phyloP scores from a whole-genome alignment of 371 early-diverging fungal species.

The Coemansia sp. region DNA sequence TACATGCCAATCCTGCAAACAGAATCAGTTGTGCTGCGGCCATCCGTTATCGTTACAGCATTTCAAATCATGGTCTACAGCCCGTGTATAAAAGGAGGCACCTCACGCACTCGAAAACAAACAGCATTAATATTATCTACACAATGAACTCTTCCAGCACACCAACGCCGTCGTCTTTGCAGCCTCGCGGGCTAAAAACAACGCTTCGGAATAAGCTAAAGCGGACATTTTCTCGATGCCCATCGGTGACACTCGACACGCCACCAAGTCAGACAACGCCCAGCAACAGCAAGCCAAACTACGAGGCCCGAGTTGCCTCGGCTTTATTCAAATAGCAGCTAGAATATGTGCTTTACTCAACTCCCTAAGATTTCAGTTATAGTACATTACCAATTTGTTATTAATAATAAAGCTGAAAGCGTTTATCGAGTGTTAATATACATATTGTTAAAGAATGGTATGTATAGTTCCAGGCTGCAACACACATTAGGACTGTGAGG shows the following conservation, averaged over 20 bases:
- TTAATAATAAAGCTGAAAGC: too few species aligned
- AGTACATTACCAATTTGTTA: too few species aligned
- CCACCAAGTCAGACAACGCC: not conserved
- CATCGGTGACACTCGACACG: constrained; percentile 11
- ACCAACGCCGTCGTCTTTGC: not conserved
- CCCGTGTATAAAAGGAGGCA: too few species aligned
- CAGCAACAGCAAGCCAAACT: constrained; percentile 4
- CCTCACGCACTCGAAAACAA: not conserved
- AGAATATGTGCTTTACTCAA: too few species aligned
- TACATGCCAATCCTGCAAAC: not conserved
- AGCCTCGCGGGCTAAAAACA: not conserved
- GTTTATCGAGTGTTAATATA: too few species aligned
- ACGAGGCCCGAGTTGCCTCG: constrained; percentile 23
- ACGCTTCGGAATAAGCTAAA: not conserved
- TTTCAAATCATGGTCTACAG: too few species aligned
- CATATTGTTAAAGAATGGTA: too few species aligned
- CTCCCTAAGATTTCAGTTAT: too few species aligned
- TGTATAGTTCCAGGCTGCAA: too few species aligned
- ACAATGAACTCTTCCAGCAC: not conserved
- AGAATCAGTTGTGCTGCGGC: not conserved
- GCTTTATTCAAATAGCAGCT: constrained; percentile 15
- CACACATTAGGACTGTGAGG: too few species aligned
- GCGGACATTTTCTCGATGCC: constrained; percentile 5
- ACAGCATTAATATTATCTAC: not conserved
- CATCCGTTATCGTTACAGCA: too few species aligned